Conservation (phyloP, 805 yeast genomes). For the Clavispora carvajalis region DNA sequence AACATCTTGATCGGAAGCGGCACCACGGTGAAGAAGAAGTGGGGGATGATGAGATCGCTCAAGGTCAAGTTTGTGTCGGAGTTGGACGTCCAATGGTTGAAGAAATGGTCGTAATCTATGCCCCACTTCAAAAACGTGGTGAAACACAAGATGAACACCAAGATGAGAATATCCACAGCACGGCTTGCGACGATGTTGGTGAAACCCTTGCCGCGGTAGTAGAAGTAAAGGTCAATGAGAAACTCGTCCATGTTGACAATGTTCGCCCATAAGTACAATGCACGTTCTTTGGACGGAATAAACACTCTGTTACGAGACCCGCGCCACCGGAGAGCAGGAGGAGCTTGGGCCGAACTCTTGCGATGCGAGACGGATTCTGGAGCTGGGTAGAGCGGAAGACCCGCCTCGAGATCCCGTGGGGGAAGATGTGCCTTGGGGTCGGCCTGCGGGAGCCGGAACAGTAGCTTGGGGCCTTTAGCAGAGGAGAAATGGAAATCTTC, state of each 20-base stretch:
- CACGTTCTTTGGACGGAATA: slow-evolving; percentile 57
- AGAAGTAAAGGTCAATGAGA: slow-evolving; percentile 74
- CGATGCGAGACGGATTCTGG: slow-evolving; percentile 2
- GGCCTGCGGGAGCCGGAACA: slow-evolving; percentile 3
- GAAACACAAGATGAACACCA: slow-evolving; percentile 74
- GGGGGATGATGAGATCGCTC: slow-evolving; percentile 27
- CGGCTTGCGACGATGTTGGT: slow-evolving; percentile 69
- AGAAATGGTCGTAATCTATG: slow-evolving; percentile 49
- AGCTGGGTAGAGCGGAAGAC: slow-evolving; percentile 3
- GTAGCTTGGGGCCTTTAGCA: slow-evolving; percentile 5
- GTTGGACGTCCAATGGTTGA: slow-evolving; percentile 20
- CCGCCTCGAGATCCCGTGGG: slow-evolving; percentile 1
- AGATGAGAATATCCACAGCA: slow-evolving; percentile 61
- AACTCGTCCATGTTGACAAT: slow-evolving; percentile 87
- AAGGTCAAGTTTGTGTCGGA: slow-evolving; percentile 23
- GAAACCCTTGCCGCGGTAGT: slow-evolving; percentile 82
- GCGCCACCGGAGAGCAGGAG: not conserved
- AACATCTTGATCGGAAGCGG: slow-evolving; percentile 49
- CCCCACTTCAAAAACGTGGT: slow-evolving; percentile 80
- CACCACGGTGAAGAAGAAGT: slow-evolving; percentile 42
- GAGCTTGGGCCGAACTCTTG: not conserved
- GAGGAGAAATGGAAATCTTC: no score
- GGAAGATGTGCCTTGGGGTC: not conserved
- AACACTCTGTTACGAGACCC: slow-evolving; percentile 8
- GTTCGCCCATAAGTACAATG: slow-evolving; percentile 95